Percentiles rank a stretch among this genome's conserved stretches.
Conservation (phyloP, 768 basidiomycete genomes). For the Tylopilus sp. region DNA sequence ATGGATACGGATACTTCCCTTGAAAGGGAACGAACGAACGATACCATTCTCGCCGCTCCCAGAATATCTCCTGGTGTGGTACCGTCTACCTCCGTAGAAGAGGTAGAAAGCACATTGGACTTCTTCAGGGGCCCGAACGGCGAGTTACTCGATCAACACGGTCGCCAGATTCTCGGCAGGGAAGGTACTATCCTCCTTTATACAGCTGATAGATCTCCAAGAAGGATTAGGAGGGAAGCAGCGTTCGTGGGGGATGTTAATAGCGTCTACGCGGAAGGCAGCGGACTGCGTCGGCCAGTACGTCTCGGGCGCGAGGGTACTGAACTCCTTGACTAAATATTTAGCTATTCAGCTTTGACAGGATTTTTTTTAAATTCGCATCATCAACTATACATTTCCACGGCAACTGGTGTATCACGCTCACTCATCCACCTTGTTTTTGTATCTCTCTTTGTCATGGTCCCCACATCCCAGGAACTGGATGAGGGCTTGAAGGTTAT, state of each 20-base stretch:
- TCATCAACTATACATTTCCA: not conserved
- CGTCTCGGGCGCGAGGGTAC: conserved; percentile 24
- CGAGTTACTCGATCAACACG: conserved; percentile 17
- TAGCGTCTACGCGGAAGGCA: not conserved
- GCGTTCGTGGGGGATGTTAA: not conserved
- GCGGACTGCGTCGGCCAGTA: not conserved
- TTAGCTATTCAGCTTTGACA: not conserved
- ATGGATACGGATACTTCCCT: conserved; percentile 6
- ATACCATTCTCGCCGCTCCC: too few relatives aligned
- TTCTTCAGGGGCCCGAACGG: conserved; percentile 18
- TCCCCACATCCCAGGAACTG: conserved; percentile 22
- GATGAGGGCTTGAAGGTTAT: conserved; percentile 3
- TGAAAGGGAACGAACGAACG: too few relatives aligned
- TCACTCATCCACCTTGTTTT: not conserved
- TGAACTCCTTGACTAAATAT: conserved; percentile 16
- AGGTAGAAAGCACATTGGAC: not conserved
- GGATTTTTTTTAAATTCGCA: too few relatives aligned
- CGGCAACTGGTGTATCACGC: not conserved
- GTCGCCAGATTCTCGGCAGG: conserved; percentile 20
- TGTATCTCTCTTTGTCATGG: not conserved
- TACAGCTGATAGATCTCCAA: not conserved
- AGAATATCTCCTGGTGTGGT: too few relatives aligned
- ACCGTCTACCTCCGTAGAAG: not conserved
- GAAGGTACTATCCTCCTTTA: conserved; percentile 22
- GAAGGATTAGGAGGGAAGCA: conserved; percentile 3